Conservation (phyloP, 495 filamentous ascomycete genomes). For the Aspergillus hancockii region DNA sequence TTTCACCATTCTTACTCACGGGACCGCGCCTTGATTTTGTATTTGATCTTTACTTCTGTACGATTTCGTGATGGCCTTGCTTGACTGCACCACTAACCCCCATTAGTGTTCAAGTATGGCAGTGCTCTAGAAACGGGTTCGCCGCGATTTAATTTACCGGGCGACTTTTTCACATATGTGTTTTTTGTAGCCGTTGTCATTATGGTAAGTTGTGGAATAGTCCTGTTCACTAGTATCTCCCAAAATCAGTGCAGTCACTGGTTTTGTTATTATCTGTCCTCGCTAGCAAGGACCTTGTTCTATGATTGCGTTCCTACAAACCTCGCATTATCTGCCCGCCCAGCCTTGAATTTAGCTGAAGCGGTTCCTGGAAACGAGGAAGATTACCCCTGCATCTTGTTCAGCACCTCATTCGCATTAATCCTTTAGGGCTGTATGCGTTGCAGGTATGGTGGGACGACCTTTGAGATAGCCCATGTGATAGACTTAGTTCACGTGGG, state of each 20-base stretch:
- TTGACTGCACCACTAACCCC: conserved; percentile 31
- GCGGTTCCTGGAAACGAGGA: conserved; percentile 98
- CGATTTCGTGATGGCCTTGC: conserved; percentile 26
- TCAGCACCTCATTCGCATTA: conserved; percentile 69
- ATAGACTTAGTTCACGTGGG: conserved; percentile 63
- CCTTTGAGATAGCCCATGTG: conserved; percentile 78
- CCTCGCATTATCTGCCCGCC: conserved; percentile 95
- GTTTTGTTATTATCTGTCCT: conserved; percentile 15
- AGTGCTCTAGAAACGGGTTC: conserved; percentile 62
- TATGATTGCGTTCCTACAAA: conserved; percentile 30
- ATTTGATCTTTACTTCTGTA: conserved; percentile 83
- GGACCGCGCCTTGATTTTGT: conserved; percentile 62
- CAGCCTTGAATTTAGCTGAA: conserved; percentile 76
- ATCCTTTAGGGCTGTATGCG: conserved; percentile 65
- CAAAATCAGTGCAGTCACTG: background rate
- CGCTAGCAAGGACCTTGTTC: conserved; percentile 15
- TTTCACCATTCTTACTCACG: conserved; percentile 74
- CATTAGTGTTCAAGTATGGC: conserved; percentile 65
- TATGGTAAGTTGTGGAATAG: conserved; percentile 55
- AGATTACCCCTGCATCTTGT: conserved; percentile 85
- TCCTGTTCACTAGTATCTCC: background rate
- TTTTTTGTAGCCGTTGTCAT: conserved; percentile 60
- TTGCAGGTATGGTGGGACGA: conserved; percentile 89
- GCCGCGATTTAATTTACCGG: conserved; percentile 60
- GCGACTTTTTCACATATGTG: conserved; percentile 68